Base-by-base conservation (phyloP, 179 eudicot genomes). In the Actinidia chinensis region DNA sequence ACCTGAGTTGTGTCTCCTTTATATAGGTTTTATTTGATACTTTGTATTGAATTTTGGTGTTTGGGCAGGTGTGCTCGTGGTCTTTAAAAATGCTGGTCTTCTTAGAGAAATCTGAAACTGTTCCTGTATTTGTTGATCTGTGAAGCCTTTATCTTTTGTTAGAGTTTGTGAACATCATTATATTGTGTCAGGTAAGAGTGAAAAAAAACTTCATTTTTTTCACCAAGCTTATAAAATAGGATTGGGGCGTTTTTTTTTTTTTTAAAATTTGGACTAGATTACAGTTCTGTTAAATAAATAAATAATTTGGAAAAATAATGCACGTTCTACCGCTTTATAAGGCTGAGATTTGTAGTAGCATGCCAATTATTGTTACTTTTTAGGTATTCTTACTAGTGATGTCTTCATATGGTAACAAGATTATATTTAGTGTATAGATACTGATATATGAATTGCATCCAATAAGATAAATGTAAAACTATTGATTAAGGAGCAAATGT, bases 31-130 rank as follows among this genome's bases (percentile, higher is more conserved):
- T 23, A 9, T 23, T 60, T 48, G 6, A 2, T 55, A 1, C 11
- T 12, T 68, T 12, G 20, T 17, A 12, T 79, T 50, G 54, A n/a
- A 8, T 58, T 75, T 13, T 74, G 55, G 28, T 23, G n/a, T 1
- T 8, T 81, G 72, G 77, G 22, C 52, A 67, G 56, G 75, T 55
- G 18, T 55, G 28, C 25, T 14, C 47, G 36, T 55, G 36, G 60
- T 50, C n/a, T n/a, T n/a, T n/a, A n/a, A 54, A 56, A 59, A 33
- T 76, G 28, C 36, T 14, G 44, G 52, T 76, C 65, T 58, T 36
- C 44, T 23, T 51, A 6, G 23, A 33, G 54, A 66, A 44, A 8
- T 55, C 47, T 66, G 43, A 18, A 56, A 43, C 7, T 60, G 61
- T 50, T 75, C 14, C 9, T 15, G 4, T 25, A 61, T 46, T 9